These are phyloP conservation scores for Sclerotinia glacialis DNA, from an alignment of 2,329 filamentous ascomycete species.

Conservation along the genomic window DNA sequence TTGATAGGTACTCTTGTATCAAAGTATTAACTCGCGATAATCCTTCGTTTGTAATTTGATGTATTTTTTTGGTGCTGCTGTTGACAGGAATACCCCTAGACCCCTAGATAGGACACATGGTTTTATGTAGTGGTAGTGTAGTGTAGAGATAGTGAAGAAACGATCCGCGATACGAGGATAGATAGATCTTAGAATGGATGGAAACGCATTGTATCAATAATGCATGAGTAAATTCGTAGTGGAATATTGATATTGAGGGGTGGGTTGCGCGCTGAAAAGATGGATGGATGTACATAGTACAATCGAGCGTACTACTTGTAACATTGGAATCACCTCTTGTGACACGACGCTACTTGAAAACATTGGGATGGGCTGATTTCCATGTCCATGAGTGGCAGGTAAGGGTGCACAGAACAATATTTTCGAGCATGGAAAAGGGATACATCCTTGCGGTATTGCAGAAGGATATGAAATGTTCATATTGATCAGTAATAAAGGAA, in stretches of 20 bases:
- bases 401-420: neutral
- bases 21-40: neutral
- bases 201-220: neutral
- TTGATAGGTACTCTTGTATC: neutral
- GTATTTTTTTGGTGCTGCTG: too few species aligned
- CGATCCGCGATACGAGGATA: too few species aligned
- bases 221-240: neutral
- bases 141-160: neutral
- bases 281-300: slow-evolving; percentile 7
- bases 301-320: slow-evolving; percentile 11
- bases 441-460: neutral
- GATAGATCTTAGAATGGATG: neutral
- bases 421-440: neutral
- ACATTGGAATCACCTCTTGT: neutral
- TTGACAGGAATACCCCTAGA: neutral
- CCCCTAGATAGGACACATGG: neutral
- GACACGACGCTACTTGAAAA: neutral
- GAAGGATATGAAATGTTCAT: neutral
- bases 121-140: neutral
- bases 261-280: neutral
- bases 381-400: neutral
- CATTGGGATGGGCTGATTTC: slow-evolving; percentile 7
- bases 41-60: neutral
- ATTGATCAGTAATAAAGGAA: neutral
- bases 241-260: neutral